phyloP scores from a whole-genome alignment of 2,329 filamentous ascomycete genomes.

The Penicillium griseofulvum region DNA sequence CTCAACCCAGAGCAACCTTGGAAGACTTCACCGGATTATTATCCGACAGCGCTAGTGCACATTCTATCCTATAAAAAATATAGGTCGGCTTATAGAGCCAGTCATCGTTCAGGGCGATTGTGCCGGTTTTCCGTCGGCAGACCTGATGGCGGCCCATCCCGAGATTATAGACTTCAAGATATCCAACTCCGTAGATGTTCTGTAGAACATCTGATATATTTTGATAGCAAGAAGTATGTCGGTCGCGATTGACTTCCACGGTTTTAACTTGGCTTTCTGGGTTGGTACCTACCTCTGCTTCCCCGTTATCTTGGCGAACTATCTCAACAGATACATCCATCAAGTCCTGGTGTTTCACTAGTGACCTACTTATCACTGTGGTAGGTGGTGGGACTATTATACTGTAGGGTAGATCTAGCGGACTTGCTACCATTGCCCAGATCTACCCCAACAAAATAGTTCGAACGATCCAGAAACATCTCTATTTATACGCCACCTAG shows the following conservation, averaged over 20 bases:
- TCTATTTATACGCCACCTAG: not conserved
- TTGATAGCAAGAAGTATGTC: not conserved
- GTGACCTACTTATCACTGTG: not conserved
- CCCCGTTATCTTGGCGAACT: not conserved
- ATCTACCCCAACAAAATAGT: not conserved
- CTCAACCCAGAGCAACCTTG: not conserved
- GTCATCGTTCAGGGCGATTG: constrained; percentile 14
- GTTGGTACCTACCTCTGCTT: not conserved
- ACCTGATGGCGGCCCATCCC: constrained; percentile 10
- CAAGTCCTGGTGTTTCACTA: not conserved
- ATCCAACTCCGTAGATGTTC: not conserved
- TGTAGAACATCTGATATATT: not conserved
- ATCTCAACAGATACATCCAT: not conserved
- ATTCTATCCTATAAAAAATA: not conserved
- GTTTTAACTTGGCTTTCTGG: constrained; percentile 8
- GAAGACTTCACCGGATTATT: constrained; percentile 8
- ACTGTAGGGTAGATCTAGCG: not conserved
- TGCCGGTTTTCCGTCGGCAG: constrained; percentile 25
- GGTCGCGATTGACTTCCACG: constrained; percentile 3
- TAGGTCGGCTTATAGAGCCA: constrained; percentile 9
- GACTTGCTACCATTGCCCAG: not conserved
- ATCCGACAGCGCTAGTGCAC: constrained; percentile 7
- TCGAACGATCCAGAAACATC: not conserved
- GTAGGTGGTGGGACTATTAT: not conserved
- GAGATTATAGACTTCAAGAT: not conserved